These are phyloP conservation scores for Aspergillus nidulans DNA, from an alignment of 495 filamentous ascomycete genomes.

Conservation along the genomic window DNA sequence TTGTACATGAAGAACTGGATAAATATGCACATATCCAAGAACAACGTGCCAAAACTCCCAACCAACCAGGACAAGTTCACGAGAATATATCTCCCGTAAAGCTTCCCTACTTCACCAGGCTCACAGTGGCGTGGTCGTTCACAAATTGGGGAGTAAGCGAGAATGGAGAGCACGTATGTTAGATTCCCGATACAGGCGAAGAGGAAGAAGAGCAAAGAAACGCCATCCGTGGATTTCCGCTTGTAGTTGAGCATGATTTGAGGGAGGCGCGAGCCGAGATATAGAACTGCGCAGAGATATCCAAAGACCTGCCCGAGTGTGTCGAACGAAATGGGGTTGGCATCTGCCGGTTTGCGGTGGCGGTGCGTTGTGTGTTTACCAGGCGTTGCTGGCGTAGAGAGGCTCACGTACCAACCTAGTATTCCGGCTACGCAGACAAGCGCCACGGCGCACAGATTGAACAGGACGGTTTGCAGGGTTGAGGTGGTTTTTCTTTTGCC, in stretches of 20 bases:
- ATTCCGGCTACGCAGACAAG: conserved; percentile 80
- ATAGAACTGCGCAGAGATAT: conserved; percentile 79
- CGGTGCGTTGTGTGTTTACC: conserved; percentile 1
- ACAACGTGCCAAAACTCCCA: conserved; percentile 81
- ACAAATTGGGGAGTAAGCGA: conserved; percentile 46
- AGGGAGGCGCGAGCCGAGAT: conserved; percentile 81
- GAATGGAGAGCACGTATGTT: conserved; percentile 87
- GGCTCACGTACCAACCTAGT: conserved; percentile 77
- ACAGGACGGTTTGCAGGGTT: conserved; percentile 56
- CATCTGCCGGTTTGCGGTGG: conserved; percentile 13
- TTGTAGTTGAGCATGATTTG: conserved; percentile 87
- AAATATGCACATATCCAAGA: conserved; percentile 82
- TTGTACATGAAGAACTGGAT: conserved; percentile 86
- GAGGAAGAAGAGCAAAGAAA: conserved; percentile 89
- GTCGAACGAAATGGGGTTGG: conserved; percentile 55
- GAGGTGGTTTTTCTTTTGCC: conserved; percentile 29
- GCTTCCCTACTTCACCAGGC: conserved; percentile 18
- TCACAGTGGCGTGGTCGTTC: conserved; percentile 35
- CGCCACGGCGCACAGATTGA: conserved; percentile 67
- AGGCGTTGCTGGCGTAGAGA: conserved; percentile 6
- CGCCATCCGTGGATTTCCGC: conserved; percentile 84
- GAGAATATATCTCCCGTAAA: conserved; percentile 45
- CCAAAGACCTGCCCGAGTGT: conserved; percentile 79
- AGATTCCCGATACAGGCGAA: conserved; percentile 94
- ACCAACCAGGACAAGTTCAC: conserved; percentile 88